phyloP scores from a whole-genome alignment of 768 basidiomycete genomes.

The Amanita pseudoporphyria region DNA sequence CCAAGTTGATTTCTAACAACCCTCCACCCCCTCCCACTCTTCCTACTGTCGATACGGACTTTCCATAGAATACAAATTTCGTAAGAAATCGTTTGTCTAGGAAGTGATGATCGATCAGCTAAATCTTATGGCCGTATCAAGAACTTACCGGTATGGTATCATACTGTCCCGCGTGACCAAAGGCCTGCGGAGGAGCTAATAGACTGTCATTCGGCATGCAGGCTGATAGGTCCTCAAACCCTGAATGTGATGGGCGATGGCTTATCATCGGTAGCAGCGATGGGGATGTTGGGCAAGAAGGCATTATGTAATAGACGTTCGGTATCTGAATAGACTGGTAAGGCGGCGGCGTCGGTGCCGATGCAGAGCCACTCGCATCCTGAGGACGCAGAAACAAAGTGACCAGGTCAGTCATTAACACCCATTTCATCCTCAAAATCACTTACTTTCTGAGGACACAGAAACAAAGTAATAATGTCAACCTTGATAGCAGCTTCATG shows the following conservation, averaged over 20 bases:
- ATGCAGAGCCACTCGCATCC: no score
- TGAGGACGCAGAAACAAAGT: no score
- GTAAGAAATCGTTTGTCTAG: constrained; percentile 42
- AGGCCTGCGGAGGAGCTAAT: constrained; percentile 23
- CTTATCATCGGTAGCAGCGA: constrained; percentile 50
- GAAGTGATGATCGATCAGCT: no score
- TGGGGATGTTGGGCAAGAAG: constrained; percentile 58
- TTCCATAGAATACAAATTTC: constrained; percentile 33
- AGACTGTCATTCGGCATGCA: constrained; percentile 39
- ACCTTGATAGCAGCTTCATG: no score
- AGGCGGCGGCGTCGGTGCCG: constrained; percentile 58
- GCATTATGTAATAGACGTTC: constrained; percentile 40
- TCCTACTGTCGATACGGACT: no score
- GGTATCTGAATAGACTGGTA: constrained; percentile 66
- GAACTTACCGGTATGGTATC: constrained; percentile 36
- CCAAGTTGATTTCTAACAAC: not conserved
- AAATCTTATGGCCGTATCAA: no score
- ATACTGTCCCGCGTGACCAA: constrained; percentile 28
- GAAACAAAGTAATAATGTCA: no score
- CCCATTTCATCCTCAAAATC: no score
- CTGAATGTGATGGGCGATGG: constrained; percentile 40
- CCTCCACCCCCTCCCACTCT: no score
- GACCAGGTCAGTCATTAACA: no score
- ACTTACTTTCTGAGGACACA: no score
- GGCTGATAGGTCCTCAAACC: constrained; percentile 39